A percentile compares a stretch with the other conserved stretches of the same genome.
Evolutionary conservation across 2,329 filamentous ascomycete species (phyloP).

Genomic region (Dissoconium aciculare): DNA sequence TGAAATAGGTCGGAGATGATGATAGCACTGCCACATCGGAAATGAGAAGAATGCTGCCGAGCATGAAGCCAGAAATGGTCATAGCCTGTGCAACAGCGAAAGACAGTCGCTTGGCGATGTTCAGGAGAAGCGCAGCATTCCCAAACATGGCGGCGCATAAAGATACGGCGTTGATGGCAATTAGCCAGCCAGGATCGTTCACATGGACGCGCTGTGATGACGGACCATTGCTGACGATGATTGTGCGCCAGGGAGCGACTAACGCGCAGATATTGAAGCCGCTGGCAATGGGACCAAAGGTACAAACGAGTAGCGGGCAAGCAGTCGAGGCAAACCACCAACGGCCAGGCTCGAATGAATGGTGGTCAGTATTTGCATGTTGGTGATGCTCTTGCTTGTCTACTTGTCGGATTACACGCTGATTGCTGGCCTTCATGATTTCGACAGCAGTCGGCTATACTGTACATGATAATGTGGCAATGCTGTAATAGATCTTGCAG

Average conservation of each 20-base stretch:
- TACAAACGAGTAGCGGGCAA: slow-evolving; percentile 40
- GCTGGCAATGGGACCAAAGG: slow-evolving; percentile 26
- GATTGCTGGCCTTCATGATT: too few relatives aligned
- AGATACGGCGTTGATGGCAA: slow-evolving; percentile 40
- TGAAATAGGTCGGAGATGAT: slow-evolving; percentile 30
- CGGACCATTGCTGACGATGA: slow-evolving; percentile 26
- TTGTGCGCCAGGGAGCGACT: slow-evolving; percentile 41
- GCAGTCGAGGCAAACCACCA: slow-evolving; percentile 46
- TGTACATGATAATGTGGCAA: too few relatives aligned
- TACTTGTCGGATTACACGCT: too few relatives aligned
- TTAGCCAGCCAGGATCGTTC: slow-evolving; percentile 40
- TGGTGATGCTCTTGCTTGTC: too few relatives aligned
- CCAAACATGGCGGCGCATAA: slow-evolving; percentile 39
- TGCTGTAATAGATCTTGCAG: too few relatives aligned
- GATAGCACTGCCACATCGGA: slow-evolving; percentile 35
- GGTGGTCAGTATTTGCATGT: too few relatives aligned
- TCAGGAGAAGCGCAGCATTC: slow-evolving; percentile 41
- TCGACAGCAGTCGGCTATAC: too few relatives aligned
- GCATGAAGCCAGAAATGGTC: slow-evolving; percentile 44
- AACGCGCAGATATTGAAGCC: slow-evolving; percentile 35
- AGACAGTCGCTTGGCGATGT: slow-evolving; percentile 42
- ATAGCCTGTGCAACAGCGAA: slow-evolving; percentile 45
- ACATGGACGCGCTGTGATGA: slow-evolving; percentile 19
- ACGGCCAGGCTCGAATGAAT: neutral
- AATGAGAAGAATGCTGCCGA: slow-evolving; percentile 40